Base-by-base conservation (phyloP, 805 yeast genomes). In the Lachancea lanzarotensis region DNA sequence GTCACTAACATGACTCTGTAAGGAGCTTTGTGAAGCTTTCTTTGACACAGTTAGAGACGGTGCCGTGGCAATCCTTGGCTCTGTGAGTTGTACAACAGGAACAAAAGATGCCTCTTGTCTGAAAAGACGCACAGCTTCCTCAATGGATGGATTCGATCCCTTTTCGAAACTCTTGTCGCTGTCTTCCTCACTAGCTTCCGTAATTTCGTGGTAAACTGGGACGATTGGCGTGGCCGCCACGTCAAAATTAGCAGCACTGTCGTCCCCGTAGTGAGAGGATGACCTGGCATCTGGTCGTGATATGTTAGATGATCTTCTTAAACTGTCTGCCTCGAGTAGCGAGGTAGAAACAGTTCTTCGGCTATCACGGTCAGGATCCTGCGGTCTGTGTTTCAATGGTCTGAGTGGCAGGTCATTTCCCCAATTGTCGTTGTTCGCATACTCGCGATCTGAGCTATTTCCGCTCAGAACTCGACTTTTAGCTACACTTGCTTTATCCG, bases 71-170 rank as follows among this genome's bases (percentile, higher is more conserved):
- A 12, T 19, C 8, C 31, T 38, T 20, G 27, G 40, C 15, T 40
- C 45, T 10, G 40, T 19, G 32, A 40, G 35, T 26, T 43, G 45
- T 12, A 42, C 50, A 7, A 45, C 38, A 18, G 34, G 39, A 19
- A 52, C 48, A 11, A 38, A 40, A 2, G 40, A 36, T 37, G 49
- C 54, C 32, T 58, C 61, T 18, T 45, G 43, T 42, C 48, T 55
- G 25, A 59, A 45, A 3, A 52, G 39, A 31, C 50, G 43, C 1
- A 56, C 62, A 6, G 65, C 65, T 31, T 58, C 56, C 27, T 56
- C 63, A 17, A 60, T 51, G 29, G 51, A 50, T 10, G 60, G 59
- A 25, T 51, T 59, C 13, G 48, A 34, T 6, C 52, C 46, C 8
- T 47, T 48, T 16, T 48, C 45, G 36, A 50, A 46, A 12, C 25